Evolutionary conservation across 2,329 filamentous ascomycete genomes (phyloP).

Genomic region (Clonostachys rosea): DNA sequence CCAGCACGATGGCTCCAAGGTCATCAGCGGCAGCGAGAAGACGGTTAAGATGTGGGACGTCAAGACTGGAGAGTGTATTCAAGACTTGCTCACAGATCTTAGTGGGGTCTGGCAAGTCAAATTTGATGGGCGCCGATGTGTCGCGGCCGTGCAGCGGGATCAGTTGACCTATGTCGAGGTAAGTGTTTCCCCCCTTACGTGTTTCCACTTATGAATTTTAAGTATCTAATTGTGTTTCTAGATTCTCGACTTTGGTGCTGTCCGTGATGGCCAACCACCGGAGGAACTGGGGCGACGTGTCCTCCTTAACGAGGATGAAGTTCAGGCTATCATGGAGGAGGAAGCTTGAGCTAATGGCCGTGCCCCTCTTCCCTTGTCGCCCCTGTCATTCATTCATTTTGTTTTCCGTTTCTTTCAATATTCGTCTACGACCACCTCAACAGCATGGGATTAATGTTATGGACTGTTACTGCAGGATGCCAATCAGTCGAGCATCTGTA

Average conservation of each 20-base stretch:
- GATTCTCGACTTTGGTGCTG: slow-evolving; percentile 96
- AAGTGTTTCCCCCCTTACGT: slow-evolving; percentile 24
- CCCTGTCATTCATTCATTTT: no score
- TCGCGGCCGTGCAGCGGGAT: slow-evolving; percentile 92
- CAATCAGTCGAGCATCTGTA: no score
- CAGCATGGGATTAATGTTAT: no score
- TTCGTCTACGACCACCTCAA: no score
- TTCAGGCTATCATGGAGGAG: slow-evolving; percentile 11
- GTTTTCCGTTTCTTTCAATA: no score
- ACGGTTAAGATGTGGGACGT: slow-evolving; percentile 99
- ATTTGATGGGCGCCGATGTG: slow-evolving; percentile 91
- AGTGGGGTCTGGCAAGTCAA: slow-evolving; percentile 99
- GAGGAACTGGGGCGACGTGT: slow-evolving; percentile 78
- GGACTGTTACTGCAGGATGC: no score
- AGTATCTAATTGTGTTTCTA: slow-evolving; percentile 26
- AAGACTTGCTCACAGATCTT: slow-evolving; percentile 87
- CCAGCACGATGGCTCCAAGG: slow-evolving; percentile 94
- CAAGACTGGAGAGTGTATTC: slow-evolving; percentile 83
- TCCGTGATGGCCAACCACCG: slow-evolving; percentile 77
- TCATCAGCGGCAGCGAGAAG: slow-evolving; percentile 92
- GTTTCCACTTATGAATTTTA: neutral
- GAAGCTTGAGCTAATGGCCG: no score
- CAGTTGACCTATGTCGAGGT: slow-evolving; percentile 95
- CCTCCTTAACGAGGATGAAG: slow-evolving; percentile 53
- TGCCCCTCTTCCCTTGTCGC: no score